These are phyloP conservation scores for Candida tetrigidarum DNA, from an alignment of 1,139 yeast species.

Conservation along the genomic window DNA sequence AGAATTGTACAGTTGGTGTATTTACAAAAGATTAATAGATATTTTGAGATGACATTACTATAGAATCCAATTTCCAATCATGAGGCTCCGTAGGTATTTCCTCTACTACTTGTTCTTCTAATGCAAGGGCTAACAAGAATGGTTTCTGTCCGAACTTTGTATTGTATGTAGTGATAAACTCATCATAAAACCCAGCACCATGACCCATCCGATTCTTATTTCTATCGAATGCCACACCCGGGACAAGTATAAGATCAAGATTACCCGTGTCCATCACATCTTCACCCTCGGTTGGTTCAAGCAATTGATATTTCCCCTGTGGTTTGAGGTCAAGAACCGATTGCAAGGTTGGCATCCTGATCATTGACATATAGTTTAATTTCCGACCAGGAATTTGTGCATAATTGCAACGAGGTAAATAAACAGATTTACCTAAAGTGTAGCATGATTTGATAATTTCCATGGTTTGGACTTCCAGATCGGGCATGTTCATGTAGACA, in stretches of 20 bases:
- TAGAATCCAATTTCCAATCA: slow-evolving; percentile 67
- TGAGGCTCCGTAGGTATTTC: slow-evolving; percentile 69
- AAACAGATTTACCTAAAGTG: slow-evolving; percentile 45
- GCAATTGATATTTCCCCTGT: slow-evolving; percentile 65
- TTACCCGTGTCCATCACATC: slow-evolving; percentile 42
- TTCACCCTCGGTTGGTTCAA: slow-evolving; percentile 62
- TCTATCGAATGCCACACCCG: slow-evolving; percentile 80
- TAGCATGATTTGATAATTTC: slow-evolving; percentile 55
- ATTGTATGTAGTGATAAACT: slow-evolving; percentile 61
- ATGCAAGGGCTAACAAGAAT: slow-evolving; percentile 66
- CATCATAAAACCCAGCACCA: slow-evolving; percentile 94
- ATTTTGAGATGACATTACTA: slow-evolving; percentile 47
- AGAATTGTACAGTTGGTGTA: slow-evolving; percentile 76
- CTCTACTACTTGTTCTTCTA: slow-evolving; percentile 67
- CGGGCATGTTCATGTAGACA: slow-evolving; percentile 68
- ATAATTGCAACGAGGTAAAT: slow-evolving; percentile 52
- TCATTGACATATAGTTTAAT: slow-evolving; percentile 60
- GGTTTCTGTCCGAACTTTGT: slow-evolving; percentile 39
- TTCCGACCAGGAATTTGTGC: slow-evolving; percentile 26
- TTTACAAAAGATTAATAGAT: slow-evolving; percentile 15
- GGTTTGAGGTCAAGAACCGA: slow-evolving; percentile 58
- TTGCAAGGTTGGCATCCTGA: slow-evolving; percentile 45
- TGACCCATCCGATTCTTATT: slow-evolving; percentile 74
- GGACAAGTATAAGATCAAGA: slow-evolving; percentile 75
- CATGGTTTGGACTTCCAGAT: slow-evolving; percentile 61